These are phyloP conservation scores for Nemania sp. DNA, from an alignment of 2,329 filamentous ascomycete genomes.

Conservation along the genomic window DNA sequence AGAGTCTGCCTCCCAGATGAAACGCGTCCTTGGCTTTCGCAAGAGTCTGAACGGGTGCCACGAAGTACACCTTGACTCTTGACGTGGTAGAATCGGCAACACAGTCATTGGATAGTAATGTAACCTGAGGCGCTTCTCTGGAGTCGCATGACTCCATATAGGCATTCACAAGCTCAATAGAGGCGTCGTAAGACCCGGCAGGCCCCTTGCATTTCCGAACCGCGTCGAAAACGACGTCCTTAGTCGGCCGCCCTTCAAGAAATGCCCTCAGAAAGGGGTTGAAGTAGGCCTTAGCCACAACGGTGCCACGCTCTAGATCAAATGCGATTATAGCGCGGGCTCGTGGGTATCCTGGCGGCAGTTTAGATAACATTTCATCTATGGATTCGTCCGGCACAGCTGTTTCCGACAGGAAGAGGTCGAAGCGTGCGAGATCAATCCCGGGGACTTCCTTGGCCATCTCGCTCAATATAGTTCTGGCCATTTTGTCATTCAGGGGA, in stretches of 20 bases:
- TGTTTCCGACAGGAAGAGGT: constrained; percentile 17
- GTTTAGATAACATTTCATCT: background rate
- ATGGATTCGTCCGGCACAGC: constrained; percentile 11
- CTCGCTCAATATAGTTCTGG: background rate
- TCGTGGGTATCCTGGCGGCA: constrained; percentile 11
- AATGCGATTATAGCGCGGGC: constrained; percentile 23
- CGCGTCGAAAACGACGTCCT: constrained; percentile 20
- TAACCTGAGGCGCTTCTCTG: constrained; percentile 2
- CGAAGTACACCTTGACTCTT: constrained; percentile 27
- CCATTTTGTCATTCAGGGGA: constrained; percentile 14
- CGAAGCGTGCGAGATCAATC: constrained; percentile 23
- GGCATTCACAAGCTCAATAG: background rate
- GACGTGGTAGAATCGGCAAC: constrained; percentile 12
- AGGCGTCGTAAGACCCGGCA: constrained; percentile 16
- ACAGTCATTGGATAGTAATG: constrained; percentile 33
- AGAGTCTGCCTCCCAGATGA: constrained; percentile 19
- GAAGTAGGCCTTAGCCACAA: constrained; percentile 34
- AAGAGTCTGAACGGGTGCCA: constrained; percentile 1
- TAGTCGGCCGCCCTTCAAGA: background rate
- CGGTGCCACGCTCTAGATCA: constrained; percentile 28
- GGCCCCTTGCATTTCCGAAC: constrained; percentile 20
- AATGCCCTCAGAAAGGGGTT: constrained; percentile 9
- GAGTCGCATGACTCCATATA: constrained; percentile 14
- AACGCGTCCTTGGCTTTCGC: constrained; percentile 24
- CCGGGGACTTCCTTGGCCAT: constrained; percentile 10